Base-by-base conservation (phyloP, 2,329 filamentous ascomycete species). In the Aspergillus aculeatus region DNA sequence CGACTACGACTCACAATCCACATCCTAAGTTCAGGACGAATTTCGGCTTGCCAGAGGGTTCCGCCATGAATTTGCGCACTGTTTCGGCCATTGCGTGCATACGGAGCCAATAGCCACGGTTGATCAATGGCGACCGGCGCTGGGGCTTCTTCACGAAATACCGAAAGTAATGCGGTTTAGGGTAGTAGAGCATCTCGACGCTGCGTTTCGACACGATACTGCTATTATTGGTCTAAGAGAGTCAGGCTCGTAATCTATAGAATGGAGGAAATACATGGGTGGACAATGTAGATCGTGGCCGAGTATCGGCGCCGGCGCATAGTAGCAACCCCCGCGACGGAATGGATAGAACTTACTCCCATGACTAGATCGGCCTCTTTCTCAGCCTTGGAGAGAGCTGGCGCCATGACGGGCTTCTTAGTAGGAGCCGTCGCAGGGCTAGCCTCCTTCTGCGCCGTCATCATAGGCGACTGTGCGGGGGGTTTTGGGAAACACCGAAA, bases 121-220 rank as follows among this genome's bases (percentile, higher is more conserved):
- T 96, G 70, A 96, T 95, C 54, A 96, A 81, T 1, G 94, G 92
- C n/a, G 91, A 88, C 51, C 93, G 83, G 61, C 92, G 83, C 74
- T 92, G 88, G 66, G 90, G 89, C 73, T 93, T 96, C 66, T 85
- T 88, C 35, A 96, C 91, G 75, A 97, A 97, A 71, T 91, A 89
- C 50, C 90, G 88, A 67, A 95, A 94, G 79, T 91, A 96, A 73
- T 96, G 90, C 29, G 89, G 85, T 69, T 96, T 87, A 38, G 89
- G 83, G 71, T 90, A 89, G 75, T 97, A 97, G 14, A 96, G 80
- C 67, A 88, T 88, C 72, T 96, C 92, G n/a, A 97, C 93, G 68
- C 92, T 95, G 66, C 92, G 83, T 74, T 97, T 97, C 14, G 92
- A 96, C 16, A 93, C 89, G 66, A 96, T 96, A 70, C 91, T 96